Base-by-base conservation (phyloP, 148 eudicot species). In the Agrostemma githago region DNA sequence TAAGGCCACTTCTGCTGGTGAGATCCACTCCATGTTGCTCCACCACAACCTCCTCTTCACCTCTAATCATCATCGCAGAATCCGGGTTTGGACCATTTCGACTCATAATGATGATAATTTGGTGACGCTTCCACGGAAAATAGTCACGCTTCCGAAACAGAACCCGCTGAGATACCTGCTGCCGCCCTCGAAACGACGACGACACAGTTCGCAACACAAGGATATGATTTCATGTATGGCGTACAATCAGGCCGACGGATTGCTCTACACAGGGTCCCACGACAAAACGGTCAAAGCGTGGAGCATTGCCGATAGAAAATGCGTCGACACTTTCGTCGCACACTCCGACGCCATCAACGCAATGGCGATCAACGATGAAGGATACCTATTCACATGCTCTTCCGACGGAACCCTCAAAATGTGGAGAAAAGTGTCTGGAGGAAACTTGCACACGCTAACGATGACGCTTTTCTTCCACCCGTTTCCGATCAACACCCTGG, bases 361-460 rank as follows among this genome's bases (percentile, higher is more conserved):
- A 6, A 78, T 90, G 17, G 86, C 76, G 8, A 72, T 90, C 16
- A 85, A 90, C 78, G 87, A 86, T 75, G 87, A 86, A 41, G 91
- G 95, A 1, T 84, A 85, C 17, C 77, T 90, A 5, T 88, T 90
- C 73, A 84, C 88, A 34, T 77, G 91, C 68, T 90, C 95, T 7
- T 80, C 86, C 6, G 95, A 90, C 63, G 95, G 92, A 16, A 70
- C 86, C 34, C 80, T 90, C 2, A 90, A 86, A 58, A 82, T 90
- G 61, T 90, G 95, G 92, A 80, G 88, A 34, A 80, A 89, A 69
- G 86, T 85, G 0, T 83, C 74, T 34, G 85, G 83, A 0, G 88
- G 84, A 59, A 82, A 76, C 76, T 78, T 83, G 0, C 95, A 90
- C 68, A 85, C 82, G 16, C 85, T 88, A 3, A 86, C 89, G 10